Evolutionary conservation across 495 filamentous ascomycete species (phyloP), one percentile per base, ranked within the genome.

Genomic region (Xylona heveae): DNA sequence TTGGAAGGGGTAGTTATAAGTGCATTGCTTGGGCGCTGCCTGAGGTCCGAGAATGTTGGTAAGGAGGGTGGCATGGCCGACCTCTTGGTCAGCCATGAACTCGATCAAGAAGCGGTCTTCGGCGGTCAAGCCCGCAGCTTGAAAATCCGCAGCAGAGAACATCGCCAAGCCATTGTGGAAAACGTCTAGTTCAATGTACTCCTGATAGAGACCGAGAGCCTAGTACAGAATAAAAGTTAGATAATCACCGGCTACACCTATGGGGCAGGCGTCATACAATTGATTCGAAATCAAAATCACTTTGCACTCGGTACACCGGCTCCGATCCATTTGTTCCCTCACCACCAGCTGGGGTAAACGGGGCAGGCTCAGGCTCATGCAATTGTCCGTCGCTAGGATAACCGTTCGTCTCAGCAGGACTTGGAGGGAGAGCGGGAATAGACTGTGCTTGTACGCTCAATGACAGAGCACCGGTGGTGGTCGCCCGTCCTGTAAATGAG

Each of bases 31-130:
- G 0, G 83, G 78, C 0, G 76, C 74, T n/a, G 64, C 57, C 5
- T 62, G 45, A 14, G 44, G 38, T 14, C 82, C 82, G 6, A 92
- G 65, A 45, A 91, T 81, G 54, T 88, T 88, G 49, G 61, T 72
- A 20, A 91, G 46, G 21, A 85, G 54, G 0, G 74, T 81, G 3
- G 74, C 68, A 50, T 93, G 82, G 1, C 80, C 82, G 34, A 71
- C 50, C 48, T 90, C 82, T 47, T 93, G 82, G 24, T 81, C 51
- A 2, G 77, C 78, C 83, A 90, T 90, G 54, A 75, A 85, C 31
- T 74, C 54, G 24, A 91, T 76, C 19, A 88, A 53, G 31, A 55
- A 66, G 19, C 74, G 62, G 42, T 84, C 77, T 34, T 78, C 65
- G 10, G 68, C 57, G 0, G 50, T 68, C 8, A 91, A 46, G 2